Conservation (phyloP, 441 rosid genomes). For the Adansonia gregorii region DNA sequence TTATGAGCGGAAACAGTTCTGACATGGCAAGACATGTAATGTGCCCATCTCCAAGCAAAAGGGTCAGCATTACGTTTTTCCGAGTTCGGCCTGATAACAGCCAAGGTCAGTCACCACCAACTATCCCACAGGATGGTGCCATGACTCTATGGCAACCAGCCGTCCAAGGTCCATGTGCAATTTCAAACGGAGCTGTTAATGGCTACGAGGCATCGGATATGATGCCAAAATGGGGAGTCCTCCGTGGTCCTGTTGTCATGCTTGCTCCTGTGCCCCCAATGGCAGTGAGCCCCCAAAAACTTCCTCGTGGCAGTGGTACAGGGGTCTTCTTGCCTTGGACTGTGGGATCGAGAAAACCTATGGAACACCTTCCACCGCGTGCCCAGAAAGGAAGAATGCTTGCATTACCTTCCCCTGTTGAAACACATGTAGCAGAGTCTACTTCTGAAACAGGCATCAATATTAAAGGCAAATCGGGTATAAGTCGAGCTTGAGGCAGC, state of each 20-base stretch:
- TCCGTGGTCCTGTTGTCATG: slow-evolving; percentile 59
- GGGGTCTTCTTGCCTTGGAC: neutral
- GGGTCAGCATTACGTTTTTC: slow-evolving; percentile 86
- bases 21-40: slow-evolving; percentile 87
- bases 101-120: slow-evolving; percentile 66
- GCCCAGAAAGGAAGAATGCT: slow-evolving; percentile 68
- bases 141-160: slow-evolving; percentile 74
- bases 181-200: slow-evolving; percentile 53
- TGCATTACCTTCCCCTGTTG: slow-evolving; percentile 48
- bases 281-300: slow-evolving; percentile 54
- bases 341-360: slow-evolving; percentile 36
- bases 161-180: slow-evolving; percentile 48
- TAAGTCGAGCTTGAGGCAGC: slow-evolving; percentile 29
- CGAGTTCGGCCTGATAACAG: slow-evolving; percentile 64
- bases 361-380: slow-evolving; percentile 89
- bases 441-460: slow-evolving; percentile 48
- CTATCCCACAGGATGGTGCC: slow-evolving; percentile 56
- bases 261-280: slow-evolving; percentile 67
- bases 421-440: slow-evolving; percentile 47
- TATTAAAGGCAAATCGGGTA: slow-evolving; percentile 33
- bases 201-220: slow-evolving; percentile 57
- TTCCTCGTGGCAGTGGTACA: slow-evolving; percentile 48
- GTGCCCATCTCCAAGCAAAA: slow-evolving; percentile 74
- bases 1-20: slow-evolving; percentile 95
- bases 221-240: slow-evolving; percentile 65